phyloP scores from a whole-genome alignment of 208 protist species.

The Trypanosoma conorhini region DNA sequence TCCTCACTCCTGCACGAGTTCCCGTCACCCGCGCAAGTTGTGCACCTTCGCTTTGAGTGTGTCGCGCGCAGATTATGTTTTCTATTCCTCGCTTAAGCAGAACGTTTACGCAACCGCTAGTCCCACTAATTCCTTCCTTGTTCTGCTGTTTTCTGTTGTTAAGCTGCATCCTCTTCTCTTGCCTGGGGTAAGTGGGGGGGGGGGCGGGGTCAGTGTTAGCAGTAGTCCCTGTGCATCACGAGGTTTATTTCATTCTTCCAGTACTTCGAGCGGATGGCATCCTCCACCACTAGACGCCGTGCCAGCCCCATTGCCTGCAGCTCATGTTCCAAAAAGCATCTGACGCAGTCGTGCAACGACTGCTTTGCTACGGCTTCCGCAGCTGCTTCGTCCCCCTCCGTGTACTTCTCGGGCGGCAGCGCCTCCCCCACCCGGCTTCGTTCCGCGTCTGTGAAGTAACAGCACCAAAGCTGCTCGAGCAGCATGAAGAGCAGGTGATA shows the following conservation, averaged over 20 bases:
- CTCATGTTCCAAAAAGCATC: constrained; percentile 48
- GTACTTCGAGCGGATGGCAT: constrained; percentile 72
- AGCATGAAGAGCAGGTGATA: constrained; percentile 51
- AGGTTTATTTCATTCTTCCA: constrained; percentile 61
- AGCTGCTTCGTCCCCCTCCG: constrained; percentile 6
- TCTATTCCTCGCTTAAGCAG: neutral
- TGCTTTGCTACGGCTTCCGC: neutral
- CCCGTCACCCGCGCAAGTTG: neutral
- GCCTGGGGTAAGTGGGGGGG: no score
- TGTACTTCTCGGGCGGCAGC: constrained; percentile 45
- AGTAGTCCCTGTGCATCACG: constrained; percentile 64
- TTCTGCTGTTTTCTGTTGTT: constrained; percentile 4
- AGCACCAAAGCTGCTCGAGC: constrained; percentile 60
- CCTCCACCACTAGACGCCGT: constrained; percentile 46
- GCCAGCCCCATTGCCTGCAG: constrained; percentile 50
- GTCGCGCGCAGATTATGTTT: neutral
- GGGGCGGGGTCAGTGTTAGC: constrained; percentile 4
- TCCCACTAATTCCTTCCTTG: neutral
- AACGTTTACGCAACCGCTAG: neutral
- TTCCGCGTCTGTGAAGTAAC: constrained; percentile 42
- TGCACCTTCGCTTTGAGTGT: neutral
- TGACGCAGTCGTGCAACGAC: constrained; percentile 4
- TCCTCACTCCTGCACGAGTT: neutral
- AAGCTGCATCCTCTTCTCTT: neutral
- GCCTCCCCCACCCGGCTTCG: constrained; percentile 19